Conservation (phyloP, 1,284 basidiomycete species). For the Xerocomus nothofagi region DNA sequence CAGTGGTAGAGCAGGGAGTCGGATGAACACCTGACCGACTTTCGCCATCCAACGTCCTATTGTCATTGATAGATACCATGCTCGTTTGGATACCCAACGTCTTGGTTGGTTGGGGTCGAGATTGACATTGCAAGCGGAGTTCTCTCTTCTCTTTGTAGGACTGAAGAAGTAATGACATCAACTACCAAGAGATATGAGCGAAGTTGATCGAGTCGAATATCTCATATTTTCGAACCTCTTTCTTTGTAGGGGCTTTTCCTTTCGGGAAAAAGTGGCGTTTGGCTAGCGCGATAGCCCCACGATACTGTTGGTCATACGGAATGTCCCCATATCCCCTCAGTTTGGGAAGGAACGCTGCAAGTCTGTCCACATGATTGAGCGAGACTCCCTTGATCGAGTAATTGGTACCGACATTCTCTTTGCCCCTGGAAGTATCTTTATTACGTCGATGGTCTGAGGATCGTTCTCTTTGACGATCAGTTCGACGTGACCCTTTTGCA, state of each 20-base stretch:
- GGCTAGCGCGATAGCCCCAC: conserved; percentile 31
- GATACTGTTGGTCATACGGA: conserved; percentile 30
- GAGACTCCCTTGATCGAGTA: not conserved
- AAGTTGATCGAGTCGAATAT: conserved; percentile 2
- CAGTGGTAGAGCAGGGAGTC: not conserved
- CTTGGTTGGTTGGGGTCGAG: conserved; percentile 6
- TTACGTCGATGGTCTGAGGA: conserved; percentile 22
- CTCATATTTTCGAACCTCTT: conserved; percentile 17
- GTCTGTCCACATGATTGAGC: conserved; percentile 18
- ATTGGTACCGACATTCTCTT: conserved; percentile 23
- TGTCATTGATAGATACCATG: not conserved
- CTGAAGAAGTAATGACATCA: conserved; percentile 30
- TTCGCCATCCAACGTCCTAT: not conserved
- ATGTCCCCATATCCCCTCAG: conserved; percentile 32
- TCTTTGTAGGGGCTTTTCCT: conserved; percentile 27
- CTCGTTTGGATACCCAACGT: conserved; percentile 29
- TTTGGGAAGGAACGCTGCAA: conserved; percentile 33
- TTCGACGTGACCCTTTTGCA: conserved; percentile 31
- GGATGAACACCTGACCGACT: not conserved
- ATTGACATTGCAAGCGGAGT: conserved; percentile 9
- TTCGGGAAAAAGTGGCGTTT: conserved; percentile 33
- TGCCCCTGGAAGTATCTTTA: conserved; percentile 29
- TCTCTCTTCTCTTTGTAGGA: conserved; percentile 27
- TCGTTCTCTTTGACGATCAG: conserved; percentile 19
- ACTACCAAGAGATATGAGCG: conserved; percentile 16